Percentiles rank a stretch among this genome's conserved stretches.
Conservation (phyloP, 495 filamentous ascomycete genomes). For the Aspergillus mulundensis region DNA sequence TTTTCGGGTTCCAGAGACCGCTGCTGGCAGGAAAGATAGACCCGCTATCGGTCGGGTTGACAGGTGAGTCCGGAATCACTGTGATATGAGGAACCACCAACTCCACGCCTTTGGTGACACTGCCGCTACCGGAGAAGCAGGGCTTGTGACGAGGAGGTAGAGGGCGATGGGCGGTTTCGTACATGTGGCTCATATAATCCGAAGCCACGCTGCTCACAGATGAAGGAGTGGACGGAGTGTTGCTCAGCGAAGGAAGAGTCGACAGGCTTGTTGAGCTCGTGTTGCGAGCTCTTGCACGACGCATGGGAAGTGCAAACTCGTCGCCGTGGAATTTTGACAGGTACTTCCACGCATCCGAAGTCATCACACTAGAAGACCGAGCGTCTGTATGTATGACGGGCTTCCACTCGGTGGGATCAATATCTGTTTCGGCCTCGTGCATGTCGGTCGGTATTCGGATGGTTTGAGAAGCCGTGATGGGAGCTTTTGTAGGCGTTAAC, state of each 20-base stretch:
- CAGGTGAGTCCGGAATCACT: slow-evolving; percentile 15
- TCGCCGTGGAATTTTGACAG: slow-evolving; percentile 46
- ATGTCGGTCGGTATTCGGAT: slow-evolving; percentile 41
- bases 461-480: slow-evolving; percentile 22
- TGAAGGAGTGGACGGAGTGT: slow-evolving; percentile 44
- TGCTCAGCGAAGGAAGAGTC: slow-evolving; percentile 34
- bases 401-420: slow-evolving; percentile 57
- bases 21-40: slow-evolving; percentile 35
- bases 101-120: slow-evolving; percentile 36
- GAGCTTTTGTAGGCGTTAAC: slow-evolving; percentile 38
- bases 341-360: slow-evolving; percentile 47
- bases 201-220: slow-evolving; percentile 40
- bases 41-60: slow-evolving; percentile 20
- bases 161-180: slow-evolving; percentile 33
- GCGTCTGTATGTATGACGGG: slow-evolving; percentile 38
- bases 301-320: slow-evolving; percentile 21
- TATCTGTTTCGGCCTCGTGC: slow-evolving; percentile 46
- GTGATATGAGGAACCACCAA: slow-evolving; percentile 40
- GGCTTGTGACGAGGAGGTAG: slow-evolving; percentile 42
- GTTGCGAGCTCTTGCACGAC: slow-evolving; percentile 24
- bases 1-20: slow-evolving; percentile 28
- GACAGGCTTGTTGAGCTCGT: slow-evolving; percentile 35
- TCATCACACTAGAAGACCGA: slow-evolving; percentile 21
- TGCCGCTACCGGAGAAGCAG: slow-evolving; percentile 29
- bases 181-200: slow-evolving; percentile 33